Base-by-base conservation (phyloP, 2,329 filamentous ascomycete species). In the Pseudonectria foliicola region DNA sequence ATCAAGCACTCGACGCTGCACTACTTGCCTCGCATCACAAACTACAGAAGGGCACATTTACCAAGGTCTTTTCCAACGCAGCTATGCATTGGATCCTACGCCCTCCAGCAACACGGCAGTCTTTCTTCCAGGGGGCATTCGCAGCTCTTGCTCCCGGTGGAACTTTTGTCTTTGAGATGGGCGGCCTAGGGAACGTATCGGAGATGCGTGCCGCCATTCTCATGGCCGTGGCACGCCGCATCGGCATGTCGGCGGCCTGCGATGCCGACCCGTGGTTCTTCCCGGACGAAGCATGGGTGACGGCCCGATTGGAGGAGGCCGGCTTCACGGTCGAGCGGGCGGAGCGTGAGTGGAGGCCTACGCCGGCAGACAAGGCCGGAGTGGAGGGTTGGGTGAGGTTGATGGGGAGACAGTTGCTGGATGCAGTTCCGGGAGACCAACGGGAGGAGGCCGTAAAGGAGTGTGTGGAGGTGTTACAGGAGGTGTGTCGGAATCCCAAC, bases 181-280 rank as follows among this genome's bases (percentile, higher is more conserved):
- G 82, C 34, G 81, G 80, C 0, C 68, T 78, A 32, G 82, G 82
- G 13, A 85, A 85, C 55, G 68, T 82, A 1, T 62, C 66, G 1
- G 81, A 85, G 56, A 70, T 82, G 45, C 68, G 74, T 18, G 64
- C 73, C 1, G 75, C 75, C 2, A 60, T 83, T 7, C 58, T 79
- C 4, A 62, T 66, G 12, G 70, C 70, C 2, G 61, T 82, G 1
- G 56, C 66, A 12, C 64, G 70, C 2, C 70, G 74, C 1, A 53
- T 77, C 1, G 63, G 73, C 0, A 44, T 80, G 2, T 49, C 61
- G n/a, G 57, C 60, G 8, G 73, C 73, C 0, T 42, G 62, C 13
- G 67, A 64, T 11, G 65, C 62, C 0, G 71, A 72, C 41, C 81
- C 82, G 4, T 86, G 82, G 82, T 85, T 82, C 57, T 86, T 85